Percentiles rank a stretch among this genome's conserved stretches.
Evolutionary conservation across 2,329 filamentous ascomycete genomes (phyloP).

Genomic region (Cladosporium colombiae): DNA sequence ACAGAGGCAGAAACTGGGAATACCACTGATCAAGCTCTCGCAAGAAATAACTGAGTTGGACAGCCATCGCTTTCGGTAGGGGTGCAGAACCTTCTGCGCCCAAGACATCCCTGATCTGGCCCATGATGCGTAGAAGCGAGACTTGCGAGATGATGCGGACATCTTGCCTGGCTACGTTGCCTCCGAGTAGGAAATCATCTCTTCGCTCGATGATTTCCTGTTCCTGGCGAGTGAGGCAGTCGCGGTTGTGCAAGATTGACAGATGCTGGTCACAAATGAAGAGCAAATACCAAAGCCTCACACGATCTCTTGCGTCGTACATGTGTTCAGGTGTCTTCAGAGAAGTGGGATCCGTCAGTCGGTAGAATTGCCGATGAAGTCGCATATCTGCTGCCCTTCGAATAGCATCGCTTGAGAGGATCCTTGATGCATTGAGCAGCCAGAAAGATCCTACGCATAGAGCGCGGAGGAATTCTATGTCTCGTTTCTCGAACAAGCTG

Average conservation of each 20-base stretch:
- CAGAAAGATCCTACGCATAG: constrained; percentile 64
- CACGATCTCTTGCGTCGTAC: constrained; percentile 53
- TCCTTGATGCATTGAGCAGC: constrained; percentile 65
- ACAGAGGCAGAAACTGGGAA: constrained; percentile 3
- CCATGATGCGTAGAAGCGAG: constrained; percentile 59
- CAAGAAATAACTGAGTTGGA: constrained; percentile 49
- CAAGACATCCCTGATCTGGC: constrained; percentile 56
- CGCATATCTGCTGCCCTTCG: constrained; percentile 50
- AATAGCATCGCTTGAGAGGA: constrained; percentile 58
- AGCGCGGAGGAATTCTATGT: constrained; percentile 59
- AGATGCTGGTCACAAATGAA: constrained; percentile 69
- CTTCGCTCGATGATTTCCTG: constrained; percentile 59
- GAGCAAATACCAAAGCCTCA: constrained; percentile 62
- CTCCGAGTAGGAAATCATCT: constrained; percentile 56
- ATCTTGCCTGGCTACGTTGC: constrained; percentile 49
- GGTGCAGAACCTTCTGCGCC: constrained; percentile 57
- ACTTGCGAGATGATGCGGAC: constrained; percentile 61
- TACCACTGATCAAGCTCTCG: constrained; percentile 54
- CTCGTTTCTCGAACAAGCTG: constrained; percentile 60
- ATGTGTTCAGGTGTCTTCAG: constrained; percentile 20
- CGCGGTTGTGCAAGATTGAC: constrained; percentile 61
- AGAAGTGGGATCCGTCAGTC: constrained; percentile 5
- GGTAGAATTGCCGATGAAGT: constrained; percentile 23
- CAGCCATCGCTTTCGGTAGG: constrained; percentile 53
- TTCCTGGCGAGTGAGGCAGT: constrained; percentile 57